Base-by-base conservation (phyloP, 2,329 filamentous ascomycete species). In the Ramularia collo-cygni region DNA sequence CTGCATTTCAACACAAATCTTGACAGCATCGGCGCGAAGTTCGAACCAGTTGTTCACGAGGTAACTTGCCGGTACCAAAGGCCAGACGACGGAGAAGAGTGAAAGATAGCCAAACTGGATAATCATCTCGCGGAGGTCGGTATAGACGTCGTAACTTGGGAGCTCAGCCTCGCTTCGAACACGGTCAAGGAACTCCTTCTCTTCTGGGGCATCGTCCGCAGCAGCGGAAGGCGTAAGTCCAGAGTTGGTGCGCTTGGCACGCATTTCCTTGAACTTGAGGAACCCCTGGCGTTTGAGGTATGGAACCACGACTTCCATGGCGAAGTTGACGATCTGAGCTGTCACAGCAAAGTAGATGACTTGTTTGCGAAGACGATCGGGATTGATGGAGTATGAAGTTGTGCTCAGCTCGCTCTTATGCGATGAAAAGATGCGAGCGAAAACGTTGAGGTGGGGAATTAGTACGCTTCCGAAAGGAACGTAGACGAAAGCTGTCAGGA, bases 301-400 rank as follows among this genome's bases (percentile, higher is more conserved):
- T 1, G 92, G 92, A 1, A 95, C 77, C 26, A 95, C 68, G 4
- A 88, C 77, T 62, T 98, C 92, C 46, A 90, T 79, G 9, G 75
- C 79, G 38, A 95, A 82, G 58, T 85, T 92, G 53, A 98, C 82
- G 27, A 95, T 76, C 59, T 95, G 90, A 0, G 88, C 90, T 0
- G 90, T 95, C 21, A 96, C 85, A 0, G 90, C 94, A 48, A 94
- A 92, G 66, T 94, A 96, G 48, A 95, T 92, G 60, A 95, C 86
- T 61, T 96, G 90, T 53, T 88, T 85, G 53, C 82, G 84, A 26
- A 96, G 77, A 12, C 92, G 76, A 50, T 81, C 74, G 0, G 87
- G 83, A 57, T 96, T 88, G 64, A 95, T 85, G 37, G 79, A 72
- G 61, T 95, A 98, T 10, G 46, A 43, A 16, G 37, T 44, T 17